Evolutionary conservation across 208 protist species (phyloP).

Genomic region (Angomonas ambiguus): DNA sequence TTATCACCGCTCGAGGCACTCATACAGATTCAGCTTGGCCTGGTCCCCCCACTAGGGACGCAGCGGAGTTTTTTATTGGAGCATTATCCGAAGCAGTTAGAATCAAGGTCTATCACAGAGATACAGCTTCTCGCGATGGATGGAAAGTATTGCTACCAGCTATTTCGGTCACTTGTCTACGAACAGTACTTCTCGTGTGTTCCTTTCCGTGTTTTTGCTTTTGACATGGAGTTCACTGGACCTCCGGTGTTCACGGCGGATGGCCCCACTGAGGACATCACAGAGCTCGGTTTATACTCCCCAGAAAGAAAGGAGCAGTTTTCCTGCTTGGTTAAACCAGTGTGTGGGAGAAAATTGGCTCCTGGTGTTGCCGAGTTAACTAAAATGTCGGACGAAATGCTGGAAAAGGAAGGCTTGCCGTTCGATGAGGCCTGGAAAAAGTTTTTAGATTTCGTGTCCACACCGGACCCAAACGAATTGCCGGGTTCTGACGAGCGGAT

Average conservation of each 20-base stretch:
- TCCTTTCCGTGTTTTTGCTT: constrained; percentile 81
- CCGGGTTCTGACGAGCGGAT: constrained; percentile 55
- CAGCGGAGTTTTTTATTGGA: constrained; percentile 82
- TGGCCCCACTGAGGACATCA: constrained; percentile 87
- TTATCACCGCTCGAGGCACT: constrained; percentile 71
- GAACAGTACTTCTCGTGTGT: constrained; percentile 76
- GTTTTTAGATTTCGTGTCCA: constrained; percentile 65
- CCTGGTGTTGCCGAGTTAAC: constrained; percentile 72
- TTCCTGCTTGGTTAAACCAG: constrained; percentile 66
- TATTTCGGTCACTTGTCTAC: constrained; percentile 67
- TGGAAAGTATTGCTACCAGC: constrained; percentile 44
- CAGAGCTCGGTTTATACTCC: constrained; percentile 81
- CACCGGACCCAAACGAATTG: constrained; percentile 62
- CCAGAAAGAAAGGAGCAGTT: constrained; percentile 64
- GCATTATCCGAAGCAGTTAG: constrained; percentile 63
- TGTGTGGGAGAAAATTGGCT: constrained; percentile 39
- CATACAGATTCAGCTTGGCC: constrained; percentile 82
- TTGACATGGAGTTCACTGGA: constrained; percentile 89
- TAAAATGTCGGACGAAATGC: constrained; percentile 70
- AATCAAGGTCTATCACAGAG: constrained; percentile 66
- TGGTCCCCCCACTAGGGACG: constrained; percentile 50
- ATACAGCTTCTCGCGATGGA: constrained; percentile 83
- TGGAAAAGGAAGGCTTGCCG: constrained; percentile 57
- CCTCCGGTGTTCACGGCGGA: constrained; percentile 78
- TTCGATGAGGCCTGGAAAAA: constrained; percentile 75